Evolutionary conservation across 345 rosid species (phyloP), one percentile per base, ranked within the genome.

Genomic region (Eucalyptus sideroxylon): DNA sequence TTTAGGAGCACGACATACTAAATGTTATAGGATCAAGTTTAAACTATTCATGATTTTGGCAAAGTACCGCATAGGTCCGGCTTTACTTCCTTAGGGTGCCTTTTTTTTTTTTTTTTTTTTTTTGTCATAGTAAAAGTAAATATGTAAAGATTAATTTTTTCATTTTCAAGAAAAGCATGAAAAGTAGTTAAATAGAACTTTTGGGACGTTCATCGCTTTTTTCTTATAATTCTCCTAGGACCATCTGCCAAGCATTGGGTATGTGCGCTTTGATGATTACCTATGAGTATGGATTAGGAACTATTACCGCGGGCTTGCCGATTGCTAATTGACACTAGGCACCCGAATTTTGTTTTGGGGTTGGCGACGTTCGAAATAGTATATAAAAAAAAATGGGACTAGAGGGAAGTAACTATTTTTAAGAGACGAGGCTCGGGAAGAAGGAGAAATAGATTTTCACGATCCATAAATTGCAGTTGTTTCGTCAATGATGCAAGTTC

Each of bases 291-390:
- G 81, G 26, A 34, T 21, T 69, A 31, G 81, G 81, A 69, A 69
- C 24, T 34, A 2, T 19, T 69, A 21, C 37, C 4, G 5, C 0
- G 3, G 24, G 37, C 23, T 67, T 19, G 26, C 34, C 2, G 3
- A 17, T 69, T 34, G 44, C 81, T 5, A 5, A 34, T 8, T 3
- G 44, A 69, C 13, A 19, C 81, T 19, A 17, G 12, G 11, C 44
- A 17, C 8, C 11, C 2, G 24, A 69, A 30, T 16, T 12, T n/a
- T 30, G n/a, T 65, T 14, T 30, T 62, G n/a, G 4, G 19, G 16
- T 30, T 30, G 72, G 17, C 2, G 9, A 62, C 0, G 1, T 30
- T 62, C 2, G 0, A 14, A 6, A 62, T 6, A 12, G 14, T 62
- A 62, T 62, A 60, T 9, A 27, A 12, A 6, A 62, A 14, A 30